Evolutionary conservation across 1,284 basidiomycete species (phyloP).

Genomic region (Fomes fomentarius): DNA sequence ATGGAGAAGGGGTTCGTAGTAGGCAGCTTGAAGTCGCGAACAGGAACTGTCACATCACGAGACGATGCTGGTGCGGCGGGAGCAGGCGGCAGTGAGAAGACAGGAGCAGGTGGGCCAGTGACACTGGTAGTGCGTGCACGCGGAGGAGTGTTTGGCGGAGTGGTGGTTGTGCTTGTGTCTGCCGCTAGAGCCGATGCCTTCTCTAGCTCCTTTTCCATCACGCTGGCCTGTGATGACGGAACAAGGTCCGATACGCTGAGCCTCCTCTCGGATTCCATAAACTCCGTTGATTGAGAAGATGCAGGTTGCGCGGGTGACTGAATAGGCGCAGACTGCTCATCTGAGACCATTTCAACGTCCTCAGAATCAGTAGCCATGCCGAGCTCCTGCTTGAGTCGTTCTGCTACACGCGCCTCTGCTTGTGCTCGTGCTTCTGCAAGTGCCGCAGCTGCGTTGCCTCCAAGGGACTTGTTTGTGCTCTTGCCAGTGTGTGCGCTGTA

Average conservation of each 20-base stretch:
- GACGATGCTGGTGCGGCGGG: constrained; percentile 25
- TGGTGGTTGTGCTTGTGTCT: constrained; percentile 50
- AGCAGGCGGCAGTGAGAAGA: constrained; percentile 58
- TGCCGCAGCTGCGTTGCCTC: constrained; percentile 58
- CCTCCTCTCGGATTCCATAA: constrained; percentile 38
- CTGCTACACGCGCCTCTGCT: constrained; percentile 70
- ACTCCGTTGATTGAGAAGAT: neutral
- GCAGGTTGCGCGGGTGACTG: constrained; percentile 3
- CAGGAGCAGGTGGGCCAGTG: constrained; percentile 43
- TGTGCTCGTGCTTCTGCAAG: constrained; percentile 72
- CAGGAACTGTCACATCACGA: constrained; percentile 3
- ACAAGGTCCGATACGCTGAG: constrained; percentile 60
- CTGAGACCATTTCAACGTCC: constrained; percentile 12
- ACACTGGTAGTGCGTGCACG: constrained; percentile 35
- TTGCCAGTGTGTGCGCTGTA: constrained; percentile 66
- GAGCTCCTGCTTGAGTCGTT: constrained; percentile 52
- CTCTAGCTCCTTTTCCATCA: constrained; percentile 6
- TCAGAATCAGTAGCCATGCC: constrained; percentile 6
- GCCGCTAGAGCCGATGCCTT: constrained; percentile 13
- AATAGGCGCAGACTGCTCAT: neutral
- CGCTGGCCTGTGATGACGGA: constrained; percentile 13
- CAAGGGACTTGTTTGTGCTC: constrained; percentile 64
- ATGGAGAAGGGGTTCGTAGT: constrained; percentile 41
- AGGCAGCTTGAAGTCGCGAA: constrained; percentile 35
- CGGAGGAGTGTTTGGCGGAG: constrained; percentile 58